Conservation (phyloP, 2,329 filamentous ascomycete genomes). For the Botrytis fragariae region DNA sequence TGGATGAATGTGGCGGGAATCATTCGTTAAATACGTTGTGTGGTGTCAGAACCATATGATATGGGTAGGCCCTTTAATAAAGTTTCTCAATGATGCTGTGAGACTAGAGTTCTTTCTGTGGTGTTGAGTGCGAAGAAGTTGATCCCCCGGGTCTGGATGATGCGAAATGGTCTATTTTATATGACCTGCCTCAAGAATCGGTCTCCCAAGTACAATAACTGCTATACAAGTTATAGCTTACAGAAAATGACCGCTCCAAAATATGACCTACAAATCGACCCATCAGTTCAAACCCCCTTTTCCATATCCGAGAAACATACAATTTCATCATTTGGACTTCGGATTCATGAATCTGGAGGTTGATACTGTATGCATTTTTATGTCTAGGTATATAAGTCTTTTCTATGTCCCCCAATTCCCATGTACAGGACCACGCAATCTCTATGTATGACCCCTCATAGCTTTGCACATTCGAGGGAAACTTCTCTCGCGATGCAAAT, state of each 20-base stretch:
- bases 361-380: not conserved
- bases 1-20: not conserved
- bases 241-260: too few relatives aligned
- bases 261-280: not conserved
- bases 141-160: not conserved
- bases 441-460: not conserved
- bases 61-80: slow-evolving; percentile 1
- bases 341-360: not conserved
- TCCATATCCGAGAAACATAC: not conserved
- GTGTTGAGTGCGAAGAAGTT: not conserved
- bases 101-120: not conserved
- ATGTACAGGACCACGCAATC: not conserved
- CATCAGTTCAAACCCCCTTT: not conserved
- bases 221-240: not conserved
- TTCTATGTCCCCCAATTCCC: not conserved
- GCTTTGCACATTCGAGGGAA: not conserved
- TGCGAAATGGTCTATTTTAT: not conserved
- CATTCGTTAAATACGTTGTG: slow-evolving; percentile 4
- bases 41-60: not conserved
- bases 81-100: not conserved
- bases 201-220: not conserved
- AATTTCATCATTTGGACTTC: not conserved
- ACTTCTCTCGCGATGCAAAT: not conserved
- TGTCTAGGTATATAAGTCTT: slow-evolving; percentile 7
- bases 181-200: not conserved